Conservation (phyloP, 805 yeast species). For the Priceomyces castillae region DNA sequence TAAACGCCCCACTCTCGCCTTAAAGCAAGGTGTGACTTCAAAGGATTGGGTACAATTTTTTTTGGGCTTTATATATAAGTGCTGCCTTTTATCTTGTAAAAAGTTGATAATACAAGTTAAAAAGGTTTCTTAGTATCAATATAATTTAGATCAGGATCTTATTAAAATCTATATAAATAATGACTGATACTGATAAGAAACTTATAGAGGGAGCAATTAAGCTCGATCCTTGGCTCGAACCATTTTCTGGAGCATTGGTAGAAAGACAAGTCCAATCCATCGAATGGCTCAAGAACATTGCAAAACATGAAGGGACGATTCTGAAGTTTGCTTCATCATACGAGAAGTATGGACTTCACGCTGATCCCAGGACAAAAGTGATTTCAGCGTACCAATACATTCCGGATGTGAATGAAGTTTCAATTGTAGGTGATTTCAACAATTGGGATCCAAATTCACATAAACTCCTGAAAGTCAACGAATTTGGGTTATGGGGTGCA, state of each 20-base stretch:
- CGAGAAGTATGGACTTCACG: conserved; percentile 73
- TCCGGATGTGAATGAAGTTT: conserved; percentile 76
- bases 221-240: conserved; percentile 84
- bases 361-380: conserved; percentile 46
- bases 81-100: background rate
- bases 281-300: conserved; percentile 57
- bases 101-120: background rate
- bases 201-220: conserved; percentile 57
- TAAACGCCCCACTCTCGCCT: background rate
- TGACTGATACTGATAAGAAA: conserved; percentile 1
- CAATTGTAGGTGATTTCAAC: conserved; percentile 91
- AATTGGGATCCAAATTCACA: conserved; percentile 65
- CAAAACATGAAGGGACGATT: conserved; percentile 55
- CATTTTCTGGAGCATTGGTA: conserved; percentile 64
- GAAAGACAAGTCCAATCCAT: conserved; percentile 66
- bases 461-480: conserved; percentile 52
- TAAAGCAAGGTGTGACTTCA: background rate
- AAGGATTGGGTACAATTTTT: background rate
- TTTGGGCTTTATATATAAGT: background rate
- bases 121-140: background rate
- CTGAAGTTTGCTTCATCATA: conserved; percentile 74
- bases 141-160: background rate
- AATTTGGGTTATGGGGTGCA: conserved; percentile 69
- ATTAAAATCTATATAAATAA: background rate
- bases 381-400: conserved; percentile 81